These are phyloP conservation scores for Venturia effusa DNA, from an alignment of 2,329 filamentous ascomycete species.

Conservation along the genomic window DNA sequence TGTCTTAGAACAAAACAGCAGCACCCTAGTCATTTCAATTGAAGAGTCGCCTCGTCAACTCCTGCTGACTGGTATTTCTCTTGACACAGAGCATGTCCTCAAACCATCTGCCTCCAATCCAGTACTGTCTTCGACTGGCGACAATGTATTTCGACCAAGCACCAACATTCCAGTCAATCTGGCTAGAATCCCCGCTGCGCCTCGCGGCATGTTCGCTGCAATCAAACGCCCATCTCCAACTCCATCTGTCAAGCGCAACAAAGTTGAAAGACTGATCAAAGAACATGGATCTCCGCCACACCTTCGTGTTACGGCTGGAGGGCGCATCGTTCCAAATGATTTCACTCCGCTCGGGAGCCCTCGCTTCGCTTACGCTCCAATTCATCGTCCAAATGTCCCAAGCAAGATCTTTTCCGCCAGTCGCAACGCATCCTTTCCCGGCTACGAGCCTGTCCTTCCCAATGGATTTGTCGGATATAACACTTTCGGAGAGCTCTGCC, in stretches of 20 bases:
- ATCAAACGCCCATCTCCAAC: constrained; percentile 35
- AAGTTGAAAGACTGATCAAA: constrained; percentile 38
- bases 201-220: constrained; percentile 12
- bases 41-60: neutral
- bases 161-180: constrained; percentile 15
- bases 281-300: constrained; percentile 41
- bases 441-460: constrained; percentile 19
- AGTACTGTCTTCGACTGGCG: neutral
- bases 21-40: neutral
- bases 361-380: constrained; percentile 2
- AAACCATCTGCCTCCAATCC: constrained; percentile 28
- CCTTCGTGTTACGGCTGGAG: constrained; percentile 40
- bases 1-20: neutral
- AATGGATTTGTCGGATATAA: constrained; percentile 28
- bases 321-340: constrained; percentile 40
- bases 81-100: constrained; percentile 26
- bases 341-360: constrained; percentile 15
- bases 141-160: constrained; percentile 11
- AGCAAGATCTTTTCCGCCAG: constrained; percentile 6
- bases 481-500: constrained; percentile 23
- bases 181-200: constrained; percentile 14
- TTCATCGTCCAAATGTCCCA: neutral
- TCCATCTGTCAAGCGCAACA: constrained; percentile 39
- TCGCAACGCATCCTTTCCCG: neutral
- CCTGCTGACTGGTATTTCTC: neutral